phyloP scores from a whole-genome alignment of 371 early-diverging fungal genomes.

The Saksenaea vasiformis region DNA sequence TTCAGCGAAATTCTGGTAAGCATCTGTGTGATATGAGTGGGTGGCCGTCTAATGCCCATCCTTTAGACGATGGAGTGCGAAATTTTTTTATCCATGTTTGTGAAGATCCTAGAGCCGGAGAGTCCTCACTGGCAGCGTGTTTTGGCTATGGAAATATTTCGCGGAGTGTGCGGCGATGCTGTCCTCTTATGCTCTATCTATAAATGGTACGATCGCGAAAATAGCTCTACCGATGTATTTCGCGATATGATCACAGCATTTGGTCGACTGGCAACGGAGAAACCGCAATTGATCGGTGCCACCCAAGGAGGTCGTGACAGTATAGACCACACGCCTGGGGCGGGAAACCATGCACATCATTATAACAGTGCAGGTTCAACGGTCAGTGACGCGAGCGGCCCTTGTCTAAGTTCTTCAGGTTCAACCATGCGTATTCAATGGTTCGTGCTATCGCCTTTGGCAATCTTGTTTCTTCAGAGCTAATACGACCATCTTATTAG shows the following conservation, averaged over 20 bases:
- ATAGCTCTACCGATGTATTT: slow-evolving; percentile 75
- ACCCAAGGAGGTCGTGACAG: slow-evolving; percentile 56
- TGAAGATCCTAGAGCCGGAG: slow-evolving; percentile 80
- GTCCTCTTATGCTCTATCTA: slow-evolving; percentile 69
- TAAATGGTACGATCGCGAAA: slow-evolving; percentile 72
- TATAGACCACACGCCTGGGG: slow-evolving; percentile 27
- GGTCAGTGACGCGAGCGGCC: slow-evolving; percentile 9
- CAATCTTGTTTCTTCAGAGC: background rate
- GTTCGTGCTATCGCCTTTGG: slow-evolving; percentile 29
- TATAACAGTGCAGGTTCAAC: slow-evolving; percentile 1
- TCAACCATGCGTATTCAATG: slow-evolving; percentile 79
- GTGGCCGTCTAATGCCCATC: background rate
- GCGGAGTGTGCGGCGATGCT: slow-evolving; percentile 66
- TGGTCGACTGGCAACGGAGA: slow-evolving; percentile 79
- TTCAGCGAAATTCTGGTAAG: slow-evolving; percentile 74
- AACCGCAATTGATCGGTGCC: slow-evolving; percentile 67
- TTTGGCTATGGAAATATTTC: slow-evolving; percentile 84
- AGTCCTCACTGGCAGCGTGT: slow-evolving; percentile 87
- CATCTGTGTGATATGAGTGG: background rate
- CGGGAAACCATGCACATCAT: slow-evolving; percentile 7
- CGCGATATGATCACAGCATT: slow-evolving; percentile 81
- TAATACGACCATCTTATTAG: slow-evolving; percentile 23
- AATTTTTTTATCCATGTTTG: slow-evolving; percentile 88
- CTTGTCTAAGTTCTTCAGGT: slow-evolving; percentile 44
- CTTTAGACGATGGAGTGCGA: slow-evolving; percentile 87